Conservation (phyloP, 768 basidiomycete species). For the Lentinus tigrinus region DNA sequence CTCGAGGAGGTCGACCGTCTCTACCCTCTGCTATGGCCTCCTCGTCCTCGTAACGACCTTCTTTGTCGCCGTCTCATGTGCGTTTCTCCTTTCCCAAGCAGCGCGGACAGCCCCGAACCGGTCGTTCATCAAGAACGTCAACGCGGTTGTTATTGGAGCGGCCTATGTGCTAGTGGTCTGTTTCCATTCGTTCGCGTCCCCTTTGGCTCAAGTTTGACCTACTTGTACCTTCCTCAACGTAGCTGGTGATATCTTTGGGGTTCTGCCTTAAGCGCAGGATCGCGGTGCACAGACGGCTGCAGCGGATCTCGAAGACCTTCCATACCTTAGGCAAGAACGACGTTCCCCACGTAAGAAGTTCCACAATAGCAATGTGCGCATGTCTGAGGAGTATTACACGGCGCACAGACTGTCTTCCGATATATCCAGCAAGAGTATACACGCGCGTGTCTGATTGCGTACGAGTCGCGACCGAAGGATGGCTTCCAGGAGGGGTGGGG, state of each 20-base stretch:
- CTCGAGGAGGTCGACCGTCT: conserved; percentile 48
- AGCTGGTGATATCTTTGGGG: conserved; percentile 56
- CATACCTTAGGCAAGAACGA: conserved; percentile 51
- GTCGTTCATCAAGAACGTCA: conserved; percentile 62
- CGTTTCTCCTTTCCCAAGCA: conserved; percentile 68
- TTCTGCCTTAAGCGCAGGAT: conserved; percentile 70
- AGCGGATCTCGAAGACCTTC: conserved; percentile 65
- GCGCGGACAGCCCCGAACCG: conserved; percentile 58
- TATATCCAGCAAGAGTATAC: conserved; percentile 75
- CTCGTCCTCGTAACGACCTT: conserved; percentile 30
- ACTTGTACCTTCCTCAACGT: not conserved
- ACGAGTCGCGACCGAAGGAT: conserved; percentile 69
- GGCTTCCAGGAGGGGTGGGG: conserved; percentile 76
- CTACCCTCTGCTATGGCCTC: conserved; percentile 49
- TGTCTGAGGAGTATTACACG: not conserved
- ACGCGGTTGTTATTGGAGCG: conserved; percentile 66
- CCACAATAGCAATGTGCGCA: not conserved
- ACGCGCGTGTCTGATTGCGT: conserved; percentile 69
- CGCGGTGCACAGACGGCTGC: conserved; percentile 61
- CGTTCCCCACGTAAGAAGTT: conserved; percentile 50
- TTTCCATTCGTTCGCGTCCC: not conserved
- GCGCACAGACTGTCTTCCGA: conserved; percentile 54
- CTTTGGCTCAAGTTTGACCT: not conserved
- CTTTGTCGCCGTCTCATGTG: conserved; percentile 61
- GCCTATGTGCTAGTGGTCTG: conserved; percentile 70